Base-by-base conservation (phyloP, 768 basidiomycete species). In the Termitomyces sp. region DNA sequence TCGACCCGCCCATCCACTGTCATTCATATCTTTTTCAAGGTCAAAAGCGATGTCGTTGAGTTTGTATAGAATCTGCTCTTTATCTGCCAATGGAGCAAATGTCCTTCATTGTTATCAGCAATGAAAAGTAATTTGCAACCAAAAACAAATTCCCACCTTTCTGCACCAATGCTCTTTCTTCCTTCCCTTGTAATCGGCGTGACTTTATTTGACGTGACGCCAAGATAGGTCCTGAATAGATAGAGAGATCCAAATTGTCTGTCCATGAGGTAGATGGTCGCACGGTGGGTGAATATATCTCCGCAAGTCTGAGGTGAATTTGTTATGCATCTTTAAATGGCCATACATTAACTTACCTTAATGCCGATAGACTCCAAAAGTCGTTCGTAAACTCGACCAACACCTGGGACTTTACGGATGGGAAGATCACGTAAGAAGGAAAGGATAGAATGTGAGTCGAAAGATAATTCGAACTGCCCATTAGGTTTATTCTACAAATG, bases 371-470 rank as follows among this genome's bases (percentile, higher is more conserved):
- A 88, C 57, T 95, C 91, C 11, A 97, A 75, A 30, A 95, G 76
- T 46, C 93, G 78, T 72, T 99, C 97, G 34, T 87, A 88, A 4
- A 98, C 96, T 34, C 94, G 78, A 1, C 96, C 96, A 59, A 98
- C 85, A 0, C 95, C 95, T 2, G 90, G 93, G 16, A 97, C 81
- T 68, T 89, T 93, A 46, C 93, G 86, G 46, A 97, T 92, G 0
- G 93, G 81, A 16, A 98, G 80, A 50, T 87, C 83, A 22, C 74
- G 76, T 88, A 93, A 93, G 69, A 97, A 98, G 0, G 73, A 72
- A 50, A 80, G 80, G 64, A 98, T 88, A 8, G 79, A 74, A 31
- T 82, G 67, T 2, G 79, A 70, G 30, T 88, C 81, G 65, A 89
- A 92, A 2, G 83, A 73, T 24, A 97, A 81, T 63, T 82, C 81